Evolutionary conservation across 1,139 yeast species (phyloP).

Genomic region (Saccharomyces hybrid): DNA sequence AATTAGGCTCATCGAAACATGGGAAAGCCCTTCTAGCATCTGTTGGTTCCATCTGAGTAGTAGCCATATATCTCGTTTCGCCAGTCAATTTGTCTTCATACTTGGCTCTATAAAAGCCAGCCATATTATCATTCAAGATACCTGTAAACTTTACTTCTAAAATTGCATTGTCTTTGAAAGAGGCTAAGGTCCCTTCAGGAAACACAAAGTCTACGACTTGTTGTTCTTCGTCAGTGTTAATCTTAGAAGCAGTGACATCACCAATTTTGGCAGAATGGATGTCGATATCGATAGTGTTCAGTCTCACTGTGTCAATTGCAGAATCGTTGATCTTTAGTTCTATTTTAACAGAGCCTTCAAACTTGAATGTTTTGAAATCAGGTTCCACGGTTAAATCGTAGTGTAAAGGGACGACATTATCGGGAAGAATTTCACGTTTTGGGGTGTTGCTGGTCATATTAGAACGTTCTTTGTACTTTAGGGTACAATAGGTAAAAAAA

Average conservation of each 20-base stretch:
- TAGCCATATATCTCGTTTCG: slow-evolving; percentile 54
- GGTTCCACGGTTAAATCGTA: slow-evolving; percentile 71
- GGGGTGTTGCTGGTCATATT: slow-evolving; percentile 4
- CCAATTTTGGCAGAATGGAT: slow-evolving; percentile 46
- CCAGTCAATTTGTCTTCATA: slow-evolving; percentile 56
- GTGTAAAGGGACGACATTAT: slow-evolving; percentile 63
- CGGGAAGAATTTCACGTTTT: slow-evolving; percentile 59
- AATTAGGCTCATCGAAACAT: slow-evolving; percentile 71
- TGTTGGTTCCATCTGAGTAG: slow-evolving; percentile 82
- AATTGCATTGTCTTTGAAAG: slow-evolving; percentile 32
- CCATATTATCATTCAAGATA: slow-evolving; percentile 64
- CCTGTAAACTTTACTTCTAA: slow-evolving; percentile 60
- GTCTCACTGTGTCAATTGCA: slow-evolving; percentile 22
- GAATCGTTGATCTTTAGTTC: slow-evolving; percentile 53
- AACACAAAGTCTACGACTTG: slow-evolving; percentile 63
- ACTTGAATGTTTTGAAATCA: slow-evolving; percentile 60
- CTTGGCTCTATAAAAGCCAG: slow-evolving; percentile 74
- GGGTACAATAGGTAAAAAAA: neutral
- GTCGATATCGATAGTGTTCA: slow-evolving; percentile 61
- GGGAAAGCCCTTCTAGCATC: slow-evolving; percentile 84
- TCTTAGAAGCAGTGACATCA: slow-evolving; percentile 25
- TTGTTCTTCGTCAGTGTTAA: slow-evolving; percentile 42
- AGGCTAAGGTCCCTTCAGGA: slow-evolving; percentile 37
- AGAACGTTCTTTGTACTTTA: neutral
- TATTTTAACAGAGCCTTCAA: slow-evolving; percentile 57